phyloP scores from a whole-genome alignment of 1,284 basidiomycete genomes.

The Leucoagaricus sp. region DNA sequence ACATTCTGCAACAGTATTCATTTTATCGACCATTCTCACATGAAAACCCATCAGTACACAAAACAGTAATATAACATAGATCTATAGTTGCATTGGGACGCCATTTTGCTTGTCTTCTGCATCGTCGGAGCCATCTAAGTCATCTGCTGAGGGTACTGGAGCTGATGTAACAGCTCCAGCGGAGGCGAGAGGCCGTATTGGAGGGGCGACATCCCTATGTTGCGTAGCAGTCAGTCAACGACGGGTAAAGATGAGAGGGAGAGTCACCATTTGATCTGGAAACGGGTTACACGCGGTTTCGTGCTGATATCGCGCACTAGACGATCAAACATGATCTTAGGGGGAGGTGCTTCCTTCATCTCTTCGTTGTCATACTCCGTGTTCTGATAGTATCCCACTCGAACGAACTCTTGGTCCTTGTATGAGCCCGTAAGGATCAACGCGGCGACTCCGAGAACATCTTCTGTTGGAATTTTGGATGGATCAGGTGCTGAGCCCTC shows the following conservation, averaged over 20 bases:
- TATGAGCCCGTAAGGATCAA: conserved; percentile 91
- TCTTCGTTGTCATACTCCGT: conserved; percentile 97
- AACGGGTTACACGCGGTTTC: conserved; percentile 93
- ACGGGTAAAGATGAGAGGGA: conserved; percentile 16
- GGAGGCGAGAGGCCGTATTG: conserved; percentile 46
- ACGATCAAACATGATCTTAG: conserved; percentile 73
- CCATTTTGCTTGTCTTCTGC: conserved; percentile 18
- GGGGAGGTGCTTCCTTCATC: conserved; percentile 75
- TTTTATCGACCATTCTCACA: conserved; percentile 5
- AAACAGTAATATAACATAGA: background rate
- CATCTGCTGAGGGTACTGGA: conserved; percentile 77
- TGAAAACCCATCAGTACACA: background rate
- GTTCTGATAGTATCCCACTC: conserved; percentile 99
- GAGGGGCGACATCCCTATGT: conserved; percentile 68
- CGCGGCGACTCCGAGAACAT: conserved; percentile 88
- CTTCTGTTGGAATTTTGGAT: conserved; percentile 77
- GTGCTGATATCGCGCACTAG: conserved; percentile 87
- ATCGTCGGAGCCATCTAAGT: conserved; percentile 46
- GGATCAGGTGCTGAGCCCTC: conserved; percentile 75
- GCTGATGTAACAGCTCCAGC: conserved; percentile 75
- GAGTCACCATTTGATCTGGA: conserved; percentile 82
- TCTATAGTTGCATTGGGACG: conserved; percentile 6
- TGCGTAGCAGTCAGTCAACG: background rate
- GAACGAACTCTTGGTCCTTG: conserved; percentile 95
- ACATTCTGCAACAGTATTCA: background rate